Base-by-base conservation (phyloP, 306 rosid species). In the Acacia acuminata region DNA sequence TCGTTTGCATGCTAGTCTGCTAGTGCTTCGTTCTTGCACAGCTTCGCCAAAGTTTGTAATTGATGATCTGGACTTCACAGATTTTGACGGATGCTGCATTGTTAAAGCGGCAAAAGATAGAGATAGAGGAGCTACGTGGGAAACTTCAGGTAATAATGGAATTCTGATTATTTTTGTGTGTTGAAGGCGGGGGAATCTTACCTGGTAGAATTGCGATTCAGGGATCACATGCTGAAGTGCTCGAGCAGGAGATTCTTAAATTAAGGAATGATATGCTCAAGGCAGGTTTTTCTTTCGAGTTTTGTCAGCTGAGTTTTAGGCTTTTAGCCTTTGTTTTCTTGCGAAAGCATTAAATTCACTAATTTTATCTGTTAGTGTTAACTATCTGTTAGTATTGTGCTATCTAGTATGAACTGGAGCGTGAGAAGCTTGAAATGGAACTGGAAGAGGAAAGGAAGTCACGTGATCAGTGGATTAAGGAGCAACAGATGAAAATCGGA, bases 151-250 rank as follows among this genome's bases (percentile, higher is more conserved):
- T 96, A 81, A 88, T 68, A 30, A 88, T 74, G 44, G 68, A 79
- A 30, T 53, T 30, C 34, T 60, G 79, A 69, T 82, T 79, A 77
- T 51, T 51, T 56, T 67, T 73, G 60, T 24, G 4, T 83, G 45
- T 61, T 38, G 81, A 25, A 32, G 47, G 67, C 13, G 40, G n/a
- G 38, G 43, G 38, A 78, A 63, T 44, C 80, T 88, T 65, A 85
- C 73, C 53, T 19, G 2, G 45, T 61, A 64, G 43, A 58, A 11
- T 42, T 85, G 44, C 63, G 84, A 43, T 70, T 20, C 56, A 96
- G 99, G 99, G 99, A 87, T 96, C 99, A 85, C 98, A 92, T 79
- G 88, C 99, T 1, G 97, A 80, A 88, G 96, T 92, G 86, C 92
- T 96, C 56, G 98, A 96, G 91, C 94, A 93, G 87, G 92, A 93